phyloP scores from a whole-genome alignment of 2,329 filamentous ascomycete genomes.

The Exophiala aquamarina region DNA sequence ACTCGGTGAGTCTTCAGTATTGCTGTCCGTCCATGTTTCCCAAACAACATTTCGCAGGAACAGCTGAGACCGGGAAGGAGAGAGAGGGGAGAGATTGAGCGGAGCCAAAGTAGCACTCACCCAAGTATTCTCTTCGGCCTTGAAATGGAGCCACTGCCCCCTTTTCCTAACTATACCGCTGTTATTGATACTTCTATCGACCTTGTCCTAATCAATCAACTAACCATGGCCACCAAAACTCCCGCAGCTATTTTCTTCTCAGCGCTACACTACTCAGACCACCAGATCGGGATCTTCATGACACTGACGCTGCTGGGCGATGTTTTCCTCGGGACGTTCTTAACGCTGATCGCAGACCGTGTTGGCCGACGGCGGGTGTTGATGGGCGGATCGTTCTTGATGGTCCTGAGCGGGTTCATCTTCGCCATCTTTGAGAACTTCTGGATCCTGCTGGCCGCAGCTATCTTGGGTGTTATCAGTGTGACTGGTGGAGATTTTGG shows the following conservation, averaged over 20 bases:
- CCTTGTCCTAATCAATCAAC: background rate
- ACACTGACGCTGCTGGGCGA: conserved; percentile 63
- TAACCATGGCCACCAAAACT: background rate
- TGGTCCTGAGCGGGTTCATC: conserved; percentile 56
- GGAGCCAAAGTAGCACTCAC: too few relatives aligned
- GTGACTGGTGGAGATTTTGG: conserved; percentile 64
- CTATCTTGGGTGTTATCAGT: conserved; percentile 63
- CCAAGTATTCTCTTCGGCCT: too few relatives aligned
- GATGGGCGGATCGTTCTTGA: conserved; percentile 54
- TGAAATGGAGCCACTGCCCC: too few relatives aligned
- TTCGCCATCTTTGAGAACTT: conserved; percentile 57
- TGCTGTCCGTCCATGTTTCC: background rate
- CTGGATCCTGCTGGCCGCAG: conserved; percentile 59
- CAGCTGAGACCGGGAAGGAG: background rate
- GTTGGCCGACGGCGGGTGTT: conserved; percentile 58
- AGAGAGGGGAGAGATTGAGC: too few relatives aligned
- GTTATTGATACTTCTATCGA: too few relatives aligned
- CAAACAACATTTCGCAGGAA: background rate
- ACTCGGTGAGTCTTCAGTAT: conserved; percentile 25
- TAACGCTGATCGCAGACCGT: conserved; percentile 60
- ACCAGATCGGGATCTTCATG: conserved; percentile 63
- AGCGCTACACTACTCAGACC: conserved; percentile 51
- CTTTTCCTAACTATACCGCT: too few relatives aligned
- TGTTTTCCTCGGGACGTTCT: conserved; percentile 57
- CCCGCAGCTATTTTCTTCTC: conserved; percentile 56